Base-by-base conservation (phyloP, 805 yeast genomes). In the Brettanomyces naardenensis region DNA sequence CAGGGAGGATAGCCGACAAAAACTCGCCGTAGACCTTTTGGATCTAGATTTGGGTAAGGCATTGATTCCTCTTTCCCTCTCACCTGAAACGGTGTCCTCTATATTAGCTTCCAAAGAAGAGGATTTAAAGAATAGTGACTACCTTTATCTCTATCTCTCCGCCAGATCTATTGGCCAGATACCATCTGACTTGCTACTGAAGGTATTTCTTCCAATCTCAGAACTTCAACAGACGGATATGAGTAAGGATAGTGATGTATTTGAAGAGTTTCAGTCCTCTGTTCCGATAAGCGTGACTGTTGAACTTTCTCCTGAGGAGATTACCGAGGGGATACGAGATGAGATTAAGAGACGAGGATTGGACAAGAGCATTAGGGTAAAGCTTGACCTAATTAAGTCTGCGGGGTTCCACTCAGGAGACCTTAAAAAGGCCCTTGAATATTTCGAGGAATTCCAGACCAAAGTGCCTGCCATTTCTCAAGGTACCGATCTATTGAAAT, bases 391-490 rank as follows among this genome's bases (percentile, higher is more conserved):
- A 6, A 19, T 56, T 9, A 45, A 40, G 36, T 46, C 55, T 1
- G 35, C 44, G n/a, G 61, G 55, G 2, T 54, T 56, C 33, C 40
- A 50, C 33, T 41, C 45, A 5, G 22, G 37, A 3, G 56, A 58
- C 33, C 30, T 59, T 19, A 28, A 31, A 7, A 38, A 33, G 5
- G 45, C 62, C 1, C 31, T 56, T 4, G 40, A 49, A 18, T 41
- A 41, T 19, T 56, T 48, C 28, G 48, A 49, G 17, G 27, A 34
- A 3, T 59, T 50, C 28, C 61, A 54, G 37, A 34, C 47, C 4
- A 40, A 41, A 26, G 49, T 49, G 22, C 46, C 58, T 4, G 51
- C 53, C 29, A 51, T 45, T n/a, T 45, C 59, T 0, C 10, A 20
- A 6, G 49, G 42, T 9, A 44, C 49, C 18, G 43, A 41, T 15